Percentiles rank a stretch among this genome's conserved stretches.
These are phyloP conservation scores for Ceratocystiopsis minuta DNA, from an alignment of 2,329 filamentous ascomycete species.

Conservation along the genomic window DNA sequence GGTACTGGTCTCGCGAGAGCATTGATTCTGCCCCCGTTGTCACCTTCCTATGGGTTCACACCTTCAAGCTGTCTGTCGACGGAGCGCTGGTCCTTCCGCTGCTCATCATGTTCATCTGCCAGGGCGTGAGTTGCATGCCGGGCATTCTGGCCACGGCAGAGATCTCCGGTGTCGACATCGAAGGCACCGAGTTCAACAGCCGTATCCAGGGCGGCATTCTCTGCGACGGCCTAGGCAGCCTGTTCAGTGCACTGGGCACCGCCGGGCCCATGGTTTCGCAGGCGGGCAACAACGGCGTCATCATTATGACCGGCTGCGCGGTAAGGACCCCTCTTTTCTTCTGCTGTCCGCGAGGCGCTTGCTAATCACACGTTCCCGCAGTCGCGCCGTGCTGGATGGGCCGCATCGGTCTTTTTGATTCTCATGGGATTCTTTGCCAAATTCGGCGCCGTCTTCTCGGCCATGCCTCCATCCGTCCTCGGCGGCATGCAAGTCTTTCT, in stretches of 20 bases:
- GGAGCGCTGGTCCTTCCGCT: constrained; percentile 56
- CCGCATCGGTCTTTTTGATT: constrained; percentile 45
- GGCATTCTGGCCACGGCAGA: constrained; percentile 69
- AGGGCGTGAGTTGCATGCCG: constrained; percentile 41
- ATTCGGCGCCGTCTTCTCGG: constrained; percentile 48
- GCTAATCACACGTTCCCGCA: background rate
- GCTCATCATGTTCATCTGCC: constrained; percentile 54
- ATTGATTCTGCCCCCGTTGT: constrained; percentile 53
- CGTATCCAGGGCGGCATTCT: constrained; percentile 64
- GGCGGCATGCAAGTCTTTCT: constrained; percentile 42
- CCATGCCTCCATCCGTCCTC: constrained; percentile 37
- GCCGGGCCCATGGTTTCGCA: constrained; percentile 52
- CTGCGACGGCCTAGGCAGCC: constrained; percentile 52
- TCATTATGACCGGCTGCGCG: constrained; percentile 48
- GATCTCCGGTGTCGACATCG: constrained; percentile 55
- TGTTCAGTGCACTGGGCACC: constrained; percentile 44
- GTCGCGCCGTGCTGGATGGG: constrained; percentile 49
- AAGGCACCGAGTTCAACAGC: constrained; percentile 52
- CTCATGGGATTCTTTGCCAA: constrained; percentile 55
- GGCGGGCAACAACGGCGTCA: constrained; percentile 53
- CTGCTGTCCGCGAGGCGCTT: background rate
- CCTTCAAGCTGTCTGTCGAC: constrained; percentile 53
- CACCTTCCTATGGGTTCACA: constrained; percentile 64
- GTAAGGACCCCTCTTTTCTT: background rate
- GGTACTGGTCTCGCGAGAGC: constrained; percentile 52